Conservation (phyloP, 495 filamentous ascomycete species). For the Paragyromitra xinjiangensis region DNA sequence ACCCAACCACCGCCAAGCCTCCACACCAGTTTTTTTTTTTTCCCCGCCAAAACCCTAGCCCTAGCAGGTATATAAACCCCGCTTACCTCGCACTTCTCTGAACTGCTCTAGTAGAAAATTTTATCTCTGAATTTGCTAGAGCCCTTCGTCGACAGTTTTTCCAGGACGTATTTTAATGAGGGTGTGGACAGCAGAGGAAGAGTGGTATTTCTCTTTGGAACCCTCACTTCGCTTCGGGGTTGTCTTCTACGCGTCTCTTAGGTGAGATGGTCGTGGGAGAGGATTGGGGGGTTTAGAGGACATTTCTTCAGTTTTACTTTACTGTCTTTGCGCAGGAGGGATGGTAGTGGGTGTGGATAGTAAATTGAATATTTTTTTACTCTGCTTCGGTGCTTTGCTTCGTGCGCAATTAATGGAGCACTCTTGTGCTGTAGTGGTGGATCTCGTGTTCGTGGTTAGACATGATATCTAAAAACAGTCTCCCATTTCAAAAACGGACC, state of each 20-base stretch:
- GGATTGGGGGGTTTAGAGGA: constrained; percentile 44
- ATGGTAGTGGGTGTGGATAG: not conserved
- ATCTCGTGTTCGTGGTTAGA: not conserved
- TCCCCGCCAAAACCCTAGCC: constrained; percentile 13
- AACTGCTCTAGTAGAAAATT: constrained; percentile 27
- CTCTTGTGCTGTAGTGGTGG: not conserved
- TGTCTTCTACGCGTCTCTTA: constrained; percentile 38
- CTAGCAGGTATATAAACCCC: constrained; percentile 30
- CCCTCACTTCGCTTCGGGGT: constrained; percentile 39
- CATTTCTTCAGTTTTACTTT: constrained; percentile 31
- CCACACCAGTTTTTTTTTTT: not conserved
- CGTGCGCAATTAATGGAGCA: not conserved
- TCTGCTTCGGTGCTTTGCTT: not conserved
- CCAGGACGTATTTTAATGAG: constrained; percentile 48
- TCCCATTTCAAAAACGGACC: no score
- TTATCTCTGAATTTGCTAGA: constrained; percentile 52
- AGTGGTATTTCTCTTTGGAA: constrained; percentile 38
- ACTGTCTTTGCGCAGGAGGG: not conserved
- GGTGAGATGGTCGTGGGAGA: constrained; percentile 41
- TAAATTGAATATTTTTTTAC: constrained; percentile 9
- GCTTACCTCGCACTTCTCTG: constrained; percentile 5
- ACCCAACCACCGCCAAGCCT: constrained; percentile 4
- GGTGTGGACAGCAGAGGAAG: constrained; percentile 53
- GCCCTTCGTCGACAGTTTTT: constrained; percentile 52
- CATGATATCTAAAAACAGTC: not conserved